Conservation (phyloP, 176 grass and related monocot genomes). For the Aegilops speltoides region DNA sequence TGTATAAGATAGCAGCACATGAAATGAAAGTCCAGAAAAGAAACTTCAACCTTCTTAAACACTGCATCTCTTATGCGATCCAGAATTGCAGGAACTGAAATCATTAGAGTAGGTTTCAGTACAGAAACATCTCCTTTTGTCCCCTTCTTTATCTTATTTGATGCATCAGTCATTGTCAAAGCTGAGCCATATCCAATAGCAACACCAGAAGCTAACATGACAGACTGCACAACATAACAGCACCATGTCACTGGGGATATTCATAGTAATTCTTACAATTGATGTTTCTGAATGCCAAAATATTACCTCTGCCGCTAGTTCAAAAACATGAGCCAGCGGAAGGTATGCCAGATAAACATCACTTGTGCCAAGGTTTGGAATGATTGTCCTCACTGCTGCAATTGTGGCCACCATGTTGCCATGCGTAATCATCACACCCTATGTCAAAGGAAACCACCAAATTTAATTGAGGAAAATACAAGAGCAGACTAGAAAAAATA, state of each 20-base stretch:
- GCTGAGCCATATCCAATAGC: conserved; percentile 77
- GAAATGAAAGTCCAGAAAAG: conserved; percentile 17
- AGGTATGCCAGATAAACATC: conserved; percentile 83
- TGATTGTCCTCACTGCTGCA: conserved; percentile 71
- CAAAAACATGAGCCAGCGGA: conserved; percentile 93
- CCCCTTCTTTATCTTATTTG: conserved; percentile 92
- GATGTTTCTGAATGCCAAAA: background rate
- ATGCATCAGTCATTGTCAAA: conserved; percentile 86
- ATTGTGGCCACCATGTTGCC: conserved; percentile 74
- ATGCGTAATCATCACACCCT: conserved; percentile 97
- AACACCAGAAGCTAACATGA: conserved; percentile 78
- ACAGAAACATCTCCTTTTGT: conserved; percentile 89
- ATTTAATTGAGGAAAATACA: conserved; percentile 11
- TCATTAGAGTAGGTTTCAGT: conserved; percentile 77
- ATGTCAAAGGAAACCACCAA: conserved; percentile 19
- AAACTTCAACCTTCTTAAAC: conserved; percentile 68
- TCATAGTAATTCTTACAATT: background rate
- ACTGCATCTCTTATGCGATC: conserved; percentile 83
- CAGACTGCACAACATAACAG: conserved; percentile 55
- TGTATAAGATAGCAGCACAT: conserved; percentile 6
- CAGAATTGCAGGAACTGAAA: conserved; percentile 86
- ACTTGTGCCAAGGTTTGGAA: conserved; percentile 59
- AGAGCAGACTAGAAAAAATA: background rate
- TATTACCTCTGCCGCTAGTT: conserved; percentile 73
- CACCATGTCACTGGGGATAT: background rate